These are phyloP conservation scores for Diplosphaera chodatii DNA, from an alignment of 139 green algal genomes.

Conservation along the genomic window DNA sequence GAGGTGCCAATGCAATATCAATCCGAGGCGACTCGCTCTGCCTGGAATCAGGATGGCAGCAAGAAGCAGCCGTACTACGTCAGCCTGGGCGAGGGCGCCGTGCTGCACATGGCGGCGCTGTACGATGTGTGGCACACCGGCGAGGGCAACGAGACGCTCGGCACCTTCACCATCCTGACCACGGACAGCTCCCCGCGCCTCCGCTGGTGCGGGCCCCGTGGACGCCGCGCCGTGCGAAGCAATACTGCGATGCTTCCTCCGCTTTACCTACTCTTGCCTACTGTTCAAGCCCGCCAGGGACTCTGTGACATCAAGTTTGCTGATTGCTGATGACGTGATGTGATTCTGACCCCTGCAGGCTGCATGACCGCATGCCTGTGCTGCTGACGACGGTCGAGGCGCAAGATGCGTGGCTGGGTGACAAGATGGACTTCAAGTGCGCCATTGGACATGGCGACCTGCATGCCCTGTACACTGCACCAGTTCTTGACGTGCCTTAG, in stretches of 20 bases:
- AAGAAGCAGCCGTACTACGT: constrained; percentile 75
- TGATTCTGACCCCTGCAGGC: no score
- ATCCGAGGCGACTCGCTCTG: no score
- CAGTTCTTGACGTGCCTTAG: no score
- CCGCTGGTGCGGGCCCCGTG: constrained; percentile 32
- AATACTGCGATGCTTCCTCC: no score
- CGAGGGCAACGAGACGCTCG: constrained; percentile 19
- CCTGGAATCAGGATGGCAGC: constrained; percentile 35
- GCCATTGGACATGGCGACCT: not conserved
- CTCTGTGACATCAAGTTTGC: no score
- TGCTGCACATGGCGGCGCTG: constrained; percentile 56
- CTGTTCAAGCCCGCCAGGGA: no score
- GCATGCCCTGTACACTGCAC: no score
- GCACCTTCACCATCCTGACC: constrained; percentile 73
- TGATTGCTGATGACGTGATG: no score
- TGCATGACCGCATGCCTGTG: constrained; percentile 82
- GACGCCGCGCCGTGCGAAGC: no score
- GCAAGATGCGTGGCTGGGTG: constrained; percentile 40
- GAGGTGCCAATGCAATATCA: no score
- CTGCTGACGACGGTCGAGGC: constrained; percentile 41
- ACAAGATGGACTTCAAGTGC: constrained; percentile 2
- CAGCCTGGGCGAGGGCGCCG: constrained; percentile 18
- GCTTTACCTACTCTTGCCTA: no score
- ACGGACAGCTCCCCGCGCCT: constrained; percentile 45
- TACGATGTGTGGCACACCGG: constrained; percentile 41